These are phyloP conservation scores for Capronia americana DNA, from an alignment of 2,329 filamentous ascomycete genomes.

Conservation along the genomic window DNA sequence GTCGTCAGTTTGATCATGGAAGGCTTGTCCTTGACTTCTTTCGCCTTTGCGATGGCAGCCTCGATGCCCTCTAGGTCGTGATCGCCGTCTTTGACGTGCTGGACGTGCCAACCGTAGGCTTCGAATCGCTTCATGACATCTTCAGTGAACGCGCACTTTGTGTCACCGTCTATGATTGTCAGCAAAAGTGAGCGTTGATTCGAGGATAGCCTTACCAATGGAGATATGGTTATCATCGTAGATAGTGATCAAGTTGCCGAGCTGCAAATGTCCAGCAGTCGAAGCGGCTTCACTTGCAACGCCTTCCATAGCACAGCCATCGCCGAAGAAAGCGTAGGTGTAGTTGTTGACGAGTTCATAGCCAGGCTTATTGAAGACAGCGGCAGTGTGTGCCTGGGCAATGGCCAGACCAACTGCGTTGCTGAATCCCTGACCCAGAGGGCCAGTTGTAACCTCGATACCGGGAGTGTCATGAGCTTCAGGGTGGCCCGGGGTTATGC, in stretches of 20 bases:
- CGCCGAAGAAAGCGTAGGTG: conserved; percentile 95
- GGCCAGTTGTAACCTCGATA: conserved; percentile 96
- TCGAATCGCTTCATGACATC: conserved; percentile 95
- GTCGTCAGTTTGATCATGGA: conserved; percentile 96
- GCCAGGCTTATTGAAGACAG: conserved; percentile 94
- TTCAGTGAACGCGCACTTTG: conserved; percentile 95
- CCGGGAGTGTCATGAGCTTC: conserved; percentile 96
- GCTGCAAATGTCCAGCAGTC: conserved; percentile 91
- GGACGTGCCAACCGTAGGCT: conserved; percentile 93
- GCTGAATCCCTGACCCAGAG: conserved; percentile 94
- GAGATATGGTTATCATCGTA: conserved; percentile 99
- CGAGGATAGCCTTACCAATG: conserved; percentile 61
- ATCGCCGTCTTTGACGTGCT: conserved; percentile 86
- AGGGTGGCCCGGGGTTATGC: conserved; percentile 93
- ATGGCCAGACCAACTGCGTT: conserved; percentile 98
- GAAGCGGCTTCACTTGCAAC: conserved; percentile 91
- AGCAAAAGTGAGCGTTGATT: not conserved
- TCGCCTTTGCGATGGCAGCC: conserved; percentile 81
- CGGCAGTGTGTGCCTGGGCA: conserved; percentile 88
- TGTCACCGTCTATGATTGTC: conserved; percentile 76
- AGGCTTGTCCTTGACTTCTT: conserved; percentile 93
- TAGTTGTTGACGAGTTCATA: conserved; percentile 94
- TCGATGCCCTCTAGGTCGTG: conserved; percentile 86
- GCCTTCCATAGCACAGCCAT: conserved; percentile 99
- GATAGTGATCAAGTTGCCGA: conserved; percentile 95